A percentile compares a stretch with the other conserved stretches of the same genome.
Conservation (phyloP, 2,329 filamentous ascomycete species). For the Verticillium klebahnii region DNA sequence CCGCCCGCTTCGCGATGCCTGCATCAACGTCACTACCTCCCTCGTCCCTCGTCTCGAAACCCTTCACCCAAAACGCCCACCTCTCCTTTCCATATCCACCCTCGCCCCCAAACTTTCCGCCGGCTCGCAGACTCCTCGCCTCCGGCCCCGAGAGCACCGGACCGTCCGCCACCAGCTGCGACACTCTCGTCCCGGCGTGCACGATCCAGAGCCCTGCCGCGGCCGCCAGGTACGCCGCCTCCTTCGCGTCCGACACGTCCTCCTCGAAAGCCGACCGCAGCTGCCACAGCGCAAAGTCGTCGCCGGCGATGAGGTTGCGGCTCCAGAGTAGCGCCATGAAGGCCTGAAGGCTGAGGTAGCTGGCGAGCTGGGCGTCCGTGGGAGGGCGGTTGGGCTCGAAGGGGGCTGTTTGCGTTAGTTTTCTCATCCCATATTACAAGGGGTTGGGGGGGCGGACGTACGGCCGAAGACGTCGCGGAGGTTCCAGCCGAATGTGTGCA, state of each 20-base stretch:
- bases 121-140: constrained; percentile 3
- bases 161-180: constrained; percentile 2
- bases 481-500: constrained; percentile 3
- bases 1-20: neutral
- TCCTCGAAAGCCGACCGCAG: constrained; percentile 12
- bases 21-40: neutral
- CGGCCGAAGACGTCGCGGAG: constrained; percentile 6
- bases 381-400: neutral
- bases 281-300: constrained; percentile 9
- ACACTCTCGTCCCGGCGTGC: constrained; percentile 8
- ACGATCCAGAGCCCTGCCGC: constrained; percentile 9
- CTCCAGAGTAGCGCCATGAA: constrained; percentile 13
- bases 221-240: constrained; percentile 2
- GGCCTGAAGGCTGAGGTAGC: constrained; percentile 10
- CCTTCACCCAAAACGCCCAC: constrained; percentile 13
- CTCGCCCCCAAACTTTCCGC: constrained; percentile 4
- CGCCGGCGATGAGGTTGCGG: constrained; percentile 10
- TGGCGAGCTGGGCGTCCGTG: neutral
- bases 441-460: neutral
- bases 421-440: neutral
- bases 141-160: neutral
- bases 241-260: constrained; percentile 5
- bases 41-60: constrained; percentile 5
- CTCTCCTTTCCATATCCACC: constrained; percentile 7
- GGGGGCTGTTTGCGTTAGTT: neutral